Percentiles rank a stretch among this genome's conserved stretches.
Evolutionary conservation across 2,329 filamentous ascomycete species (phyloP).

Genomic region (Xylariaceae sp.): DNA sequence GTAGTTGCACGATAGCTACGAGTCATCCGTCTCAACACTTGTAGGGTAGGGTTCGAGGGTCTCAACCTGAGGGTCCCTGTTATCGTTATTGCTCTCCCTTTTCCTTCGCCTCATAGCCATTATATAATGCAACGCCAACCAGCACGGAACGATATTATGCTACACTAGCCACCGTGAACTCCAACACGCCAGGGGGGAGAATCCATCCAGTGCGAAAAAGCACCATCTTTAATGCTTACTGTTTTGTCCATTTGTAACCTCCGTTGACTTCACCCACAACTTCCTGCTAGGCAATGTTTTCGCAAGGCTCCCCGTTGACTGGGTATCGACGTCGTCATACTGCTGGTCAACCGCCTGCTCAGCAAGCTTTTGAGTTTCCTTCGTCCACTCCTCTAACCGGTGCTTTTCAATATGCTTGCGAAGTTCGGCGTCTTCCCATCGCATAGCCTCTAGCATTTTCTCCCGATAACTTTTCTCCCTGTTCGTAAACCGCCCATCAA

Average conservation of each 20-base stretch:
- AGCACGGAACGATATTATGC: slow-evolving; percentile 20
- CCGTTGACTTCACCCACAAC: slow-evolving; percentile 17
- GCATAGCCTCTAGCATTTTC: slow-evolving; percentile 67
- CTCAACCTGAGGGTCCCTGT: slow-evolving; percentile 3
- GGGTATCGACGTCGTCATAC: slow-evolving; percentile 26
- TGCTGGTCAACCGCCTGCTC: slow-evolving; percentile 30
- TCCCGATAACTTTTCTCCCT: slow-evolving; percentile 61
- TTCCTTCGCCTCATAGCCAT: slow-evolving; percentile 20
- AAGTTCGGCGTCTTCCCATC: slow-evolving; percentile 65
- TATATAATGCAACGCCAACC: slow-evolving; percentile 25
- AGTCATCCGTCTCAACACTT: background rate
- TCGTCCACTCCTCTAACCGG: slow-evolving; percentile 65
- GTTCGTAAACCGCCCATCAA: slow-evolving; percentile 56
- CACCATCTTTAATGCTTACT: slow-evolving; percentile 23
- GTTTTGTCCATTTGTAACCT: slow-evolving; percentile 26
- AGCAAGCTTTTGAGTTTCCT: slow-evolving; percentile 30
- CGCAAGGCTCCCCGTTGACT: slow-evolving; percentile 8
- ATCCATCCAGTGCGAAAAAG: slow-evolving; percentile 9
- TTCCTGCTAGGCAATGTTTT: slow-evolving; percentile 9
- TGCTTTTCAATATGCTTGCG: slow-evolving; percentile 61
- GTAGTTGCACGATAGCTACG: background rate
- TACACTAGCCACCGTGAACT: slow-evolving; percentile 20
- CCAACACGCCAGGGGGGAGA: slow-evolving; percentile 23
- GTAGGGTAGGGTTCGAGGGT: slow-evolving; percentile 1
- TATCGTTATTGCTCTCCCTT: slow-evolving; percentile 21